Evolutionary conservation across 2,329 filamentous ascomycete genomes (phyloP).

Genomic region (Aureobasidium sp.): DNA sequence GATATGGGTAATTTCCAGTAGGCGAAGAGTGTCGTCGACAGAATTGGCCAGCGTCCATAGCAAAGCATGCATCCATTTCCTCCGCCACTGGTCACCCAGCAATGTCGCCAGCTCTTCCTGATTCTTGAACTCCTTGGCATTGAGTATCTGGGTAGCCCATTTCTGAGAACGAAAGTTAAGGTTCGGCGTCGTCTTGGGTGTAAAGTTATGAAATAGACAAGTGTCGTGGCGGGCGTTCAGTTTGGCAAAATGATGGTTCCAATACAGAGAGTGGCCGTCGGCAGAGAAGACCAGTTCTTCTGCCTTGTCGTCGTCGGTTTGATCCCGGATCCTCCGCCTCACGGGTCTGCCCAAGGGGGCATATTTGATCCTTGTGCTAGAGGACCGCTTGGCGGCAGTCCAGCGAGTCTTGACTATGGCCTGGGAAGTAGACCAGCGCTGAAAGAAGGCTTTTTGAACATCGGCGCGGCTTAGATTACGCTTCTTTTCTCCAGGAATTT

Average conservation of each 20-base stretch:
- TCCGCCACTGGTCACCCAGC: slow-evolving; percentile 6
- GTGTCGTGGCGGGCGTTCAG: slow-evolving; percentile 15
- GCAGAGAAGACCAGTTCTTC: slow-evolving; percentile 6
- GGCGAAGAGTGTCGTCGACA: slow-evolving; percentile 30
- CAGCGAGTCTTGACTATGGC: slow-evolving; percentile 5
- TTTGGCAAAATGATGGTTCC: slow-evolving; percentile 16
- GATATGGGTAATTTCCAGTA: slow-evolving; percentile 35
- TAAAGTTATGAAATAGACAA: background rate
- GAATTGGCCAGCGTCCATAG: slow-evolving; percentile 39
- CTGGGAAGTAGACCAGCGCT: background rate
- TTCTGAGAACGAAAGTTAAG: slow-evolving; percentile 16
- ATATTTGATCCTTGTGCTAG: background rate
- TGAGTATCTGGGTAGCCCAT: slow-evolving; percentile 17
- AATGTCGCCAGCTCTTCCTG: slow-evolving; percentile 18
- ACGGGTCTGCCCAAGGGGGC: background rate
- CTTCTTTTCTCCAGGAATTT: background rate
- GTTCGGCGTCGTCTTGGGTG: background rate
- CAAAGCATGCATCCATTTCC: slow-evolving; percentile 36
- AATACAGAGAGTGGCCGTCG: slow-evolving; percentile 12
- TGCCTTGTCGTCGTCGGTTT: background rate
- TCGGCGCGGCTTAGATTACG: background rate
- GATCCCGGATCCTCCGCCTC: background rate
- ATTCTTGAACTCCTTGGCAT: slow-evolving; percentile 15
- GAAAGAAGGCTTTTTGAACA: background rate
- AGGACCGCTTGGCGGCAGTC: background rate